Evolutionary conservation across 2,329 filamentous ascomycete genomes (phyloP).

Genomic region (Epichloe amarillans): DNA sequence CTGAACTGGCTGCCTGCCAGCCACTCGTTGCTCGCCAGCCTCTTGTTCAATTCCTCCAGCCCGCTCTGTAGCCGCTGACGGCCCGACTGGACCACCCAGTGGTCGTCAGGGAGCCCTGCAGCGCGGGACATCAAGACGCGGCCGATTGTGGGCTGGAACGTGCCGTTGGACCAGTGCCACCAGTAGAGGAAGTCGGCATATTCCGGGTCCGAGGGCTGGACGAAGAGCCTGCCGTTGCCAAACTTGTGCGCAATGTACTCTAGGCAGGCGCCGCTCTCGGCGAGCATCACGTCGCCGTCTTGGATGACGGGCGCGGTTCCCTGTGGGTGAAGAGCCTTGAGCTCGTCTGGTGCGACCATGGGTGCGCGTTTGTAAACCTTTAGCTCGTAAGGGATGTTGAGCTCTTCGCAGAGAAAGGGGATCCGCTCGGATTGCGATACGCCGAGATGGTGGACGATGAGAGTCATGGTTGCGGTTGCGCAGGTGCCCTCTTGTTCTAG

Average conservation of each 20-base stretch:
- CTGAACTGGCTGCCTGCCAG: constrained; percentile 50
- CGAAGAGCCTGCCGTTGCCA: constrained; percentile 32
- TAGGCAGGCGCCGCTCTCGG: constrained; percentile 44
- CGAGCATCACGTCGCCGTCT: constrained; percentile 39
- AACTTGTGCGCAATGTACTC: constrained; percentile 49
- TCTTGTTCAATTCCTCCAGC: constrained; percentile 36
- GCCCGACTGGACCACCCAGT: constrained; percentile 17
- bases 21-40: constrained; percentile 34
- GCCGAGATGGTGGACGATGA: constrained; percentile 39
- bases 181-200: constrained; percentile 53
- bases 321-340: constrained; percentile 32
- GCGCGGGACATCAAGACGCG: constrained; percentile 22
- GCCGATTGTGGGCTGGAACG: constrained; percentile 25
- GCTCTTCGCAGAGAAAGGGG: constrained; percentile 52
- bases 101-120: constrained; percentile 7
- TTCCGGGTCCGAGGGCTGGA: constrained; percentile 29
- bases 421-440: constrained; percentile 51
- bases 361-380: constrained; percentile 17
- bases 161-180: constrained; percentile 44
- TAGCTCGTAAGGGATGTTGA: constrained; percentile 35
- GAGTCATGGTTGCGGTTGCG: constrained; percentile 6
- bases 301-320: constrained; percentile 48
- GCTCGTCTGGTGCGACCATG: constrained; percentile 20
- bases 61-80: constrained; percentile 21
- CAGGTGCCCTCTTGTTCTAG: no score